Base-by-base conservation (phyloP, 2,329 filamentous ascomycete species). In the Stylonectria norvegica region DNA sequence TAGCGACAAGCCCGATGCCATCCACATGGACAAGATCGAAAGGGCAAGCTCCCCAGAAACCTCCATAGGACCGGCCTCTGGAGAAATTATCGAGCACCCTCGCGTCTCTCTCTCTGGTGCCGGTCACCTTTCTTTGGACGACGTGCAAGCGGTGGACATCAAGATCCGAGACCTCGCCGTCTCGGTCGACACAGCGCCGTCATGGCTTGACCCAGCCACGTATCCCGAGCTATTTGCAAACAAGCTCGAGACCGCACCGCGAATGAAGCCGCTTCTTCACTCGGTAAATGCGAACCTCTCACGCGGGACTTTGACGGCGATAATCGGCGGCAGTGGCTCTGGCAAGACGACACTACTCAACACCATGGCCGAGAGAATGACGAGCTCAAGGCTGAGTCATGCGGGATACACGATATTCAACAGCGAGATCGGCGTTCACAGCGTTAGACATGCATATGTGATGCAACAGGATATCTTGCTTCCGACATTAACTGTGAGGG, bases 401-500 rank as follows among this genome's bases (percentile, higher is more conserved):
- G 65, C 71, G 4, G 85, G 85, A 0, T 59, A 62, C 4, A 73
- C 72, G 0, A 75, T 72, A 0, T 88, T 86, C 63, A 88, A 87
- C 56, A 76, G 74, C 2, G 61, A 65, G 25, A 50, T 68, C 17
- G 72, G 78, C 2, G 69, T 81, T 4, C 66, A 73, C 18, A 69
- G 67, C 40, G 67, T 83, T 33, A 67, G 81, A 36, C 76, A 81
- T 60, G 76, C 82, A 35, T 86, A 89, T 67, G 84, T 86, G 15
- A 85, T 85, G 73, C 83, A 89, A 57, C 83, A 89, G 52, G 86
- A 90, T 55, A 73, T 89, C 11, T 67, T 90, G 1, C 69, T 89
- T 1, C 82, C 85, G 0, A 84, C 83, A 0, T 65, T 90, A 43
- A 90, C 85, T 0, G 85, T 89, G 9, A 72, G 85, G 25, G 86